Evolutionary conservation across 73 alveolate genomes (phyloP).

Genomic region (Uronychia setigera): DNA sequence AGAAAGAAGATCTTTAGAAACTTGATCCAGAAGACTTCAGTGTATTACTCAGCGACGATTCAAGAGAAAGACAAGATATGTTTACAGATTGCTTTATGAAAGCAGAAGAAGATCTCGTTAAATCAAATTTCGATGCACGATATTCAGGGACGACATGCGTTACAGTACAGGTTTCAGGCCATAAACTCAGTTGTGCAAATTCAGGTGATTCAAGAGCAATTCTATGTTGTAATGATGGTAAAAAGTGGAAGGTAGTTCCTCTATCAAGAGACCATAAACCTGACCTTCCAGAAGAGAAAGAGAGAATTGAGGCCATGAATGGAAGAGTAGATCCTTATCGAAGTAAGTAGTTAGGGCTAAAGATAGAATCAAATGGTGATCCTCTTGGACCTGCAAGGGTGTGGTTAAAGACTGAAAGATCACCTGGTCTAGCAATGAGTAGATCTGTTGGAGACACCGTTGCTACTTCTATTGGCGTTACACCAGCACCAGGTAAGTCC

Average conservation of each 20-base stretch:
- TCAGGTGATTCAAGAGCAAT: constrained; percentile 75
- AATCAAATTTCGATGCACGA: background rate
- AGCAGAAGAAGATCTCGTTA: background rate
- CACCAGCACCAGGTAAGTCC: constrained; percentile 53
- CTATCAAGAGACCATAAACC: constrained; percentile 91
- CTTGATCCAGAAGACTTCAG: background rate
- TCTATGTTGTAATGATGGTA: background rate
- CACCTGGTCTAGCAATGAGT: constrained; percentile 58
- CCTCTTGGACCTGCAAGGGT: constrained; percentile 48
- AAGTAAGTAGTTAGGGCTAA: background rate
- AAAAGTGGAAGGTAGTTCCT: constrained; percentile 10
- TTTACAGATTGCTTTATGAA: background rate
- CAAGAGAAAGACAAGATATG: background rate
- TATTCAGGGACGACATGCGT: constrained; percentile 49
- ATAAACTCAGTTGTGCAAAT: constrained; percentile 45
- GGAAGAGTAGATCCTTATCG: constrained; percentile 80
- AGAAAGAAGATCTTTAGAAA: background rate
- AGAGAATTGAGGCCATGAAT: constrained; percentile 66
- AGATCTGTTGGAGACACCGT: constrained; percentile 49
- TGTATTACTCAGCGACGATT: background rate
- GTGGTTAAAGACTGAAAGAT: constrained; percentile 38
- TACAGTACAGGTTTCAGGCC: background rate
- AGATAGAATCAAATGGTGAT: constrained; percentile 16
- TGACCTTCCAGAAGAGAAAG: constrained; percentile 74
- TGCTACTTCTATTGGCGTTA: constrained; percentile 50